A percentile compares a stretch with the other conserved stretches of the same genome.
Evolutionary conservation across 2,329 filamentous ascomycete species (phyloP).

Genomic region (Xylariaceae sp.): DNA sequence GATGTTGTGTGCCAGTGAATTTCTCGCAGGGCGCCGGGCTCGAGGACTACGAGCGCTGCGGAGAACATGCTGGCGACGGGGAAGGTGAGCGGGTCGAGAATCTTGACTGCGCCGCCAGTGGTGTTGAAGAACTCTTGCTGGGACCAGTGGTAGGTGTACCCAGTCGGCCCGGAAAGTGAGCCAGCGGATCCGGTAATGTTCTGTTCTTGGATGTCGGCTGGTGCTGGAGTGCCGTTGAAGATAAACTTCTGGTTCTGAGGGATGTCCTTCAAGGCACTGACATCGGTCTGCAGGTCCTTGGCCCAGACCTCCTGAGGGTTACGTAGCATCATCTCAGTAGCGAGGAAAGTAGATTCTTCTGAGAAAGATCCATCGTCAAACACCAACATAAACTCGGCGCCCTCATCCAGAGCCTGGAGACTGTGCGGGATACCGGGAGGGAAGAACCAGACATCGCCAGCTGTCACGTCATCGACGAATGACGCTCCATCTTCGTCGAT

Average conservation of each 20-base stretch:
- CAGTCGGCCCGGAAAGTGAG: slow-evolving; percentile 35
- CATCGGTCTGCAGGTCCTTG: slow-evolving; percentile 51
- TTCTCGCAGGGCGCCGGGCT: slow-evolving; percentile 63
- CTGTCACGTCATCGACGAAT: slow-evolving; percentile 47
- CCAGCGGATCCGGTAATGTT: slow-evolving; percentile 47
- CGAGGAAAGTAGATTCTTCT: slow-evolving; percentile 59
- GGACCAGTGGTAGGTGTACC: slow-evolving; percentile 52
- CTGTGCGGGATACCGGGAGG: slow-evolving; percentile 30
- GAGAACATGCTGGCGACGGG: slow-evolving; percentile 55
- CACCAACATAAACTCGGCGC: slow-evolving; percentile 58
- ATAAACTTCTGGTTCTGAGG: slow-evolving; percentile 50
- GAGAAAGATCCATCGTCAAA: slow-evolving; percentile 59
- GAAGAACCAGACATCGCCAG: slow-evolving; percentile 49
- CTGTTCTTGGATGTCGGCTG: slow-evolving; percentile 43
- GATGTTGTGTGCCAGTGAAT: slow-evolving; percentile 61
- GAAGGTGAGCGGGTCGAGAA: slow-evolving; percentile 56
- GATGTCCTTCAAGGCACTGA: slow-evolving; percentile 46
- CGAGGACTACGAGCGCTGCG: slow-evolving; percentile 54
- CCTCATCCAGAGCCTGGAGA: slow-evolving; percentile 53
- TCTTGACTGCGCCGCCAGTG: slow-evolving; percentile 58
- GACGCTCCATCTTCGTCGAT: slow-evolving; percentile 50
- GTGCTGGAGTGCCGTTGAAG: slow-evolving; percentile 50
- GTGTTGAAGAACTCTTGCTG: slow-evolving; percentile 49
- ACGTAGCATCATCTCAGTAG: slow-evolving; percentile 50
- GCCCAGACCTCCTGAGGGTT: slow-evolving; percentile 53